Percentiles rank a stretch among this genome's conserved stretches.
Evolutionary conservation across 2,329 filamentous ascomycete genomes (phyloP).

Genomic region (Fusarium begoniae): DNA sequence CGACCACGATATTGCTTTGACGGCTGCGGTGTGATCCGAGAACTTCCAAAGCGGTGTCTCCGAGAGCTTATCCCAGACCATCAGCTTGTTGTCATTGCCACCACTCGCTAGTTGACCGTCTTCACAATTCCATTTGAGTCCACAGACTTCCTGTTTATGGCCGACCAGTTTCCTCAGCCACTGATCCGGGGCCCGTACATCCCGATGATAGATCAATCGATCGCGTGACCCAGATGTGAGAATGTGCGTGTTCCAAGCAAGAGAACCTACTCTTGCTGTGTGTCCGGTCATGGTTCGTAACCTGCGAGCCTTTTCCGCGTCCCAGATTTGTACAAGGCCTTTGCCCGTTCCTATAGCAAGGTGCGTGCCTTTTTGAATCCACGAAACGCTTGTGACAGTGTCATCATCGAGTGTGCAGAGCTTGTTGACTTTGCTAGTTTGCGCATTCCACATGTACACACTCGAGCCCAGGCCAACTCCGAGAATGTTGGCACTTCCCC

Average conservation of each 20-base stretch:
- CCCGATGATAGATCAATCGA: slow-evolving; percentile 92
- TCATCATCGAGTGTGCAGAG: slow-evolving; percentile 93
- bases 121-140: slow-evolving; percentile 95
- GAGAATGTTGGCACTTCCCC: slow-evolving; percentile 94
- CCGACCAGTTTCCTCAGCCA: slow-evolving; percentile 87
- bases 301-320: slow-evolving; percentile 85
- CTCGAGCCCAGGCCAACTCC: slow-evolving; percentile 92
- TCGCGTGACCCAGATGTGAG: slow-evolving; percentile 95
- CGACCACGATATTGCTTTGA: slow-evolving; percentile 98
- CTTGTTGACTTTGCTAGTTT: slow-evolving; percentile 89
- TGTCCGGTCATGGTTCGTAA: slow-evolving; percentile 97
- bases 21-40: slow-evolving; percentile 91
- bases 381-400: slow-evolving; percentile 94
- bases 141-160: slow-evolving; percentile 98
- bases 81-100: slow-evolving; percentile 98
- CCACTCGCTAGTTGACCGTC: slow-evolving; percentile 94
- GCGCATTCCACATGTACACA: slow-evolving; percentile 98
- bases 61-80: slow-evolving; percentile 98
- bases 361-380: slow-evolving; percentile 98
- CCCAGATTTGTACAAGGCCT: slow-evolving; percentile 96
- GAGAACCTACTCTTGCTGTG: slow-evolving; percentile 87
- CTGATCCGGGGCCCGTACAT: slow-evolving; percentile 92
- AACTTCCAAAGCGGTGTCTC: slow-evolving; percentile 94
- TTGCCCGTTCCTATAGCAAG: slow-evolving; percentile 95
- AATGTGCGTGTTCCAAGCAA: slow-evolving; percentile 98